Evolutionary conservation across 352 stramenopile species (phyloP).

Genomic region (Globisporangium spinosum): DNA sequence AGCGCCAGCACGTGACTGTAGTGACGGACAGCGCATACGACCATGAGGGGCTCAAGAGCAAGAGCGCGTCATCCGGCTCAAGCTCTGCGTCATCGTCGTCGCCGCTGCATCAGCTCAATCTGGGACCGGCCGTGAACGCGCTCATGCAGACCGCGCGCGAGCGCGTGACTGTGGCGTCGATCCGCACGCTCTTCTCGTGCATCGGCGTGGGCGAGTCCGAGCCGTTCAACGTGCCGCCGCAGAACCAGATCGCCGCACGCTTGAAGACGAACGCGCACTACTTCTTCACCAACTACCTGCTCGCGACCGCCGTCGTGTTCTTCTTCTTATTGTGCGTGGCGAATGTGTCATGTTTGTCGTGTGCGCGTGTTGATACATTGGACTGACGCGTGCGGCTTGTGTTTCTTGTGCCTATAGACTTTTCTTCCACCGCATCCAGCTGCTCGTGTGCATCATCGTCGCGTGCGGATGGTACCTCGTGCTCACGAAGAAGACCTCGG

Average conservation of each 20-base stretch:
- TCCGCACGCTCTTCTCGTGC: constrained; percentile 63
- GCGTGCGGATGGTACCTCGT: constrained; percentile 64
- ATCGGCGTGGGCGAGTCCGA: constrained; percentile 54
- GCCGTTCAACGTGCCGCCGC: constrained; percentile 54
- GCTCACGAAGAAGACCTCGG: constrained; percentile 34
- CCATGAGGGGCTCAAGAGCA: constrained; percentile 14
- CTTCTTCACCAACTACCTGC: constrained; percentile 76
- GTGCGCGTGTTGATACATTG: neutral
- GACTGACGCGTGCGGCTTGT: neutral
- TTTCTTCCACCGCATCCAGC: constrained; percentile 70
- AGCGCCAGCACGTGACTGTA: neutral
- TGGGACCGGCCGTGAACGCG: constrained; percentile 28
- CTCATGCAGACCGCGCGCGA: constrained; percentile 39
- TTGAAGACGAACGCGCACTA: constrained; percentile 68
- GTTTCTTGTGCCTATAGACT: constrained; percentile 23
- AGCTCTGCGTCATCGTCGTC: constrained; percentile 4
- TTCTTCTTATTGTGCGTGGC: constrained; percentile 52
- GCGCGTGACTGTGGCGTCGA: constrained; percentile 38
- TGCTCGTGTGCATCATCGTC: constrained; percentile 59
- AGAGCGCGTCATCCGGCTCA: neutral
- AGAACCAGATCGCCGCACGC: constrained; percentile 42
- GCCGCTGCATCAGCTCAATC: constrained; percentile 19
- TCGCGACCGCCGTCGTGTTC: constrained; percentile 52
- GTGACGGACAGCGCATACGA: constrained; percentile 3
- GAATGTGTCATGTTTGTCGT: neutral